Evolutionary conservation across 495 filamentous ascomycete genomes (phyloP), one percentile per base, ranked within the genome.

Genomic region (Penicillium nucicola): DNA sequence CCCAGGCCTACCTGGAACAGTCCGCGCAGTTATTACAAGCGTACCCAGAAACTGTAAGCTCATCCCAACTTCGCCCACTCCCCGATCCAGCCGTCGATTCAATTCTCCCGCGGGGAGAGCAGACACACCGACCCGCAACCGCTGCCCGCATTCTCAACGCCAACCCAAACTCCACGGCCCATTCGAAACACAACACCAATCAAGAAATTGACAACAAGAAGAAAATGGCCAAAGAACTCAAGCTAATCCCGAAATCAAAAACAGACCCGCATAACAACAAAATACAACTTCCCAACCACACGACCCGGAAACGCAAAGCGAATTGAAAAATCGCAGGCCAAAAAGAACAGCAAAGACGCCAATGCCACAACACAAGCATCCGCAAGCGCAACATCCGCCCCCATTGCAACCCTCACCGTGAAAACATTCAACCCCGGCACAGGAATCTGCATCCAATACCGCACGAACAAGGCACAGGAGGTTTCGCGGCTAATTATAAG

Each of bases 361-460:
- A 42, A 48, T 52, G 30, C 57, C 32, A 31, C 69, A 5, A 19
- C 66, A 45, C 17, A 69, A 39, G 32, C 64, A 56, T 43, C 70
- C 63, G 9, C n/a, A n/a, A n/a, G n/a, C n/a, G n/a, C n/a, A n/a
- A n/a, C n/a, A n/a, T n/a, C 65, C 45, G 33, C 58, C 11, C 61
- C 66, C 42, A 71, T 83, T 55, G 89, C 87, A 52, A 78, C 76
- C 19, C 83, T 98, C 22, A 85, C 79, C 0, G 76, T 97, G 23
- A 97, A 96, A 73, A 95, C 92, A 13, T 98, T 82, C 76, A 90
- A 96, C 68, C 89, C 93, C 0, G 68, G 68, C 22, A 84, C 86
- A 11, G 93, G 93, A 55, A 81, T 83, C 40, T 84, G 85, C 46
- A 80, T 98, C 30, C 95, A 96, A 69, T 98, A 96, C 73, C 79